Base-by-base conservation (phyloP, 257 asterid genomes). In the Solanum dulcamara region DNA sequence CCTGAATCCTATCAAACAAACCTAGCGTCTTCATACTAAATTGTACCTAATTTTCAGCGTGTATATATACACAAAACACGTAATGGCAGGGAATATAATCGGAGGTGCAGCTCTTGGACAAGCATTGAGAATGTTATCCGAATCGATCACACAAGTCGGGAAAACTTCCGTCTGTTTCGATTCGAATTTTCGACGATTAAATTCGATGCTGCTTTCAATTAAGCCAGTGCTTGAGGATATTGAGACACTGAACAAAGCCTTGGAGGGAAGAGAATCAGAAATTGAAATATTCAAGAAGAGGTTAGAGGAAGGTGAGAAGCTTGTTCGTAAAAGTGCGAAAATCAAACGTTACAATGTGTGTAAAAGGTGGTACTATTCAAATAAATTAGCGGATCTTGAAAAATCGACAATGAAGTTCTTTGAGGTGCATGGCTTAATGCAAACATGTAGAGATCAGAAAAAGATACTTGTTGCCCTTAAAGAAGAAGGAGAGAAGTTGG, bases 141-240 rank as follows among this genome's bases (percentile, higher is more conserved):
- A 40, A 15, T 48, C 84, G 33, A 48, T 84, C 22, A 10, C 30
- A 10, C 48, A 88, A 14, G 85, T 62, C 30, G 28, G 85, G 17
- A 85, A 33, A 30, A 88, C 84, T 59, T 79, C 85, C 37, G 42
- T 57, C 48, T 18, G 64, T 32, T 91, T 88, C 74, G 64, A 51
- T 30, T 79, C 89, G 5, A 82, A 84, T 60, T 72, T 91, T 22
- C 66, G 55, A 83, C 68, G 87, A 4, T 22, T 91, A 6, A 66
- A 87, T n/a, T 53, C 83, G 3, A 86, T 85, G 5, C 57, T 89
- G 9, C 33, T 9, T 1, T 57, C 75, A 0, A 85, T 89, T 24
- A 87, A 85, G 62, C 89, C 80, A 22, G 17, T 72, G 64, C 18
- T 88, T 28, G 89, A 89, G 10, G 93, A 91, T 12, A 84, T 89